Base-by-base conservation (phyloP, 2,329 filamentous ascomycete genomes). In the Lasiodiplodia theobromae region DNA sequence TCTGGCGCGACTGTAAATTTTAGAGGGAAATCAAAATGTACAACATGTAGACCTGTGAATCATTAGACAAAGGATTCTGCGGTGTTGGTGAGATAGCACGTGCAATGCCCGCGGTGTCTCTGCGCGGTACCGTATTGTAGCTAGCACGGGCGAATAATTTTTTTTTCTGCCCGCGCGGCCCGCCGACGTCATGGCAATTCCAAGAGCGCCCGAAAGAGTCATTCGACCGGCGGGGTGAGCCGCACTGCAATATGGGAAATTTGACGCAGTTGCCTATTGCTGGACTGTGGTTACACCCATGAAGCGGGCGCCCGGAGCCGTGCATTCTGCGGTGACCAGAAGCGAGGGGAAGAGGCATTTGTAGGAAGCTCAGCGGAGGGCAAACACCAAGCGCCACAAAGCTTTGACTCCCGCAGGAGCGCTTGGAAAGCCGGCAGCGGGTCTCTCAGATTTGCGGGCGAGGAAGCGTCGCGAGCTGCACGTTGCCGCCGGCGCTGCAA, bases 361-460 rank as follows among this genome's bases (percentile, higher is more conserved):
- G 31, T 25, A 64, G 60, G 60, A 64, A 52, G 44, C 60, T 64
- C 60, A 49, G 44, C 44, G 31, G 60, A 64, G 38, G 60, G 60
- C 60, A 64, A 34, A 64, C 60, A 64, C 60, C 60, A 64, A 38
- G 60, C 60, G 60, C 60, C 60, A 64, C 60, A 64, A 64, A 64
- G 60, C 60, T 64, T 64, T 64, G 60, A 64, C 60, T 64, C 60
- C 60, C 60, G 60, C 25, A 38, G 60, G 23, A 63, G 23, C 6
- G 10, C 18, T 7, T 18, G 16, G 34, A 38, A 21, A 25, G 38
- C 25, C 28, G 21, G 34, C n/a, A 23, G 38, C n/a, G 34, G 37
- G 25, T 18, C 37, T 11, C 58, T 28, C 2, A 37, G 60, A 64
- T 64, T 49, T 23, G 58, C 58, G 31, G 57, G 38, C 58, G 11